phyloP scores from a whole-genome alignment of 176 grass and related monocot genomes.

The Urochloa ruziziensis region DNA sequence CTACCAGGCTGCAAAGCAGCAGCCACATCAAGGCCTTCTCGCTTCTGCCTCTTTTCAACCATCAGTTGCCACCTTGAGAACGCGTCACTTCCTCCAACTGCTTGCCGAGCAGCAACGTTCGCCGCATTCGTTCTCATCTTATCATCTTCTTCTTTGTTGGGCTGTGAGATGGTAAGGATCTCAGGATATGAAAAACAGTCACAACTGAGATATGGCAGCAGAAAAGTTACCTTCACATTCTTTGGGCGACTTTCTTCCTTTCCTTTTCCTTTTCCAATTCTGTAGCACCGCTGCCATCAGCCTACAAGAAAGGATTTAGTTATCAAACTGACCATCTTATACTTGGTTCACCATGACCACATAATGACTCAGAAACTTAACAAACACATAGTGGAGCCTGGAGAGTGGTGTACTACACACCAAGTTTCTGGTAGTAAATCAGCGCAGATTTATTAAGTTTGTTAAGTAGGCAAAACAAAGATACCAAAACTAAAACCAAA shows the following conservation, averaged over 20 bases:
- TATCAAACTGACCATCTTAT: slow-evolving; percentile 6
- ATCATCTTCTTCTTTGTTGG: slow-evolving; percentile 97
- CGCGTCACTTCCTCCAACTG: slow-evolving; percentile 93
- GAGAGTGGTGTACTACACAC: background rate
- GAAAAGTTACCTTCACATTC: slow-evolving; percentile 68
- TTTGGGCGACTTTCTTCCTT: slow-evolving; percentile 82
- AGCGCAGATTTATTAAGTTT: background rate
- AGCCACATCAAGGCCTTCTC: slow-evolving; percentile 49
- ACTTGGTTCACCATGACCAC: background rate
- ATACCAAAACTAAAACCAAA: slow-evolving; percentile 10
- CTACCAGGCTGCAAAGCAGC: slow-evolving; percentile 28
- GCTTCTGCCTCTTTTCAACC: slow-evolving; percentile 92
- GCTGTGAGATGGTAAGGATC: slow-evolving; percentile 41
- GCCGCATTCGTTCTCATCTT: slow-evolving; percentile 96
- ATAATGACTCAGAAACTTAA: background rate
- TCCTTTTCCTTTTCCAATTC: slow-evolving; percentile 94
- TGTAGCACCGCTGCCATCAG: slow-evolving; percentile 42
- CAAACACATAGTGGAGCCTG: background rate
- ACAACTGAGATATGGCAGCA: background rate
- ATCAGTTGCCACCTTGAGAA: slow-evolving; percentile 97
- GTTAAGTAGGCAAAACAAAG: slow-evolving; percentile 3
- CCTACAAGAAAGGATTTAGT: slow-evolving; percentile 40
- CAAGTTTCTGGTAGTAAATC: background rate
- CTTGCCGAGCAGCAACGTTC: slow-evolving; percentile 86
- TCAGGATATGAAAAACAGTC: slow-evolving; percentile 30